Evolutionary conservation across 345 rosid genomes (phyloP), one percentile per base, ranked within the genome.

Genomic region (Mallotus nudiflorus): DNA sequence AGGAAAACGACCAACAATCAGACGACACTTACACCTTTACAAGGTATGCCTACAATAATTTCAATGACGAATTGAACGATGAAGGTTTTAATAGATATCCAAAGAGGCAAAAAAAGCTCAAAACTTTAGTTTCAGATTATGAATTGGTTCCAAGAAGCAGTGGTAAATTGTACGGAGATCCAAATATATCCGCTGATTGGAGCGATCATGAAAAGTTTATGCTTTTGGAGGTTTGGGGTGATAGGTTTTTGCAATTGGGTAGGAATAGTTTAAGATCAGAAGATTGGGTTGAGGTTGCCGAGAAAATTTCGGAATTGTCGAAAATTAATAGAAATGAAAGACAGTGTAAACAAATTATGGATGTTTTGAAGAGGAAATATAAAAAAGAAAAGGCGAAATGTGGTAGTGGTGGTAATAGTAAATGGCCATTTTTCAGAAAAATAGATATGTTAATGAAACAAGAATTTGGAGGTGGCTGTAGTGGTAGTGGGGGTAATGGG

Each of bases 201-300:
- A 80, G 59, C 33, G 87, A 86, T 53, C 74, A 75, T 35, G 82
- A 75, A 60, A 77, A 81, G 7, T 80, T 76, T 50, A 62, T 84
- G 62, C 62, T 86, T 72, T 75, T 86, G n/a, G 90, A 86, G 67
- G 75, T 80, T 44, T 84, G 90, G 90, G 90, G 90, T 4, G 86
- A 86, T 62, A 82, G 77, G 77, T 84, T 86, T 58, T 51, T 86
- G 73, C 79, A 83, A 71, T 61, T 78, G 55, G 87, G 86, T 16
- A 79, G 90, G 77, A 84, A 75, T 57, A 86, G 85, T 56, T 66
- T 84, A 70, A 80, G 90, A 75, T 74, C 76, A 11, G 86, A 82
- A 56, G 90, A 86, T 24, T 86, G 90, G 90, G 53, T n/a, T 3
- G 80, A 80, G 68, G 80, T 86, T 29, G 82, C 90, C 0, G 90